These are phyloP conservation scores for Filobasidium floriforme DNA, from an alignment of 768 basidiomycete species.

Conservation along the genomic window DNA sequence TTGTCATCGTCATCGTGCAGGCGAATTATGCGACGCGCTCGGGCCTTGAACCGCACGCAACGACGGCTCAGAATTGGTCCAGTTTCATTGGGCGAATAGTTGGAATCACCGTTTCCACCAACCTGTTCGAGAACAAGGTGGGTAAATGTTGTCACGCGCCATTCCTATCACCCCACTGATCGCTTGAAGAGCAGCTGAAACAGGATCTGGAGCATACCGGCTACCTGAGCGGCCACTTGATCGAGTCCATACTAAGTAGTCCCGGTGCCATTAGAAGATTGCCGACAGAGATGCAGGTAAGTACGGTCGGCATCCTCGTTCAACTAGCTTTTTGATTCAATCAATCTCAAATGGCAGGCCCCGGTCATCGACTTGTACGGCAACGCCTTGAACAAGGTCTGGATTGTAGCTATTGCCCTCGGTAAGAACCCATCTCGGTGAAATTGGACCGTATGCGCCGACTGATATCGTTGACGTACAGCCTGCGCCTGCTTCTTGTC, in stretches of 20 bases:
- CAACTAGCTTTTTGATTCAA: too few species aligned
- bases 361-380: neutral
- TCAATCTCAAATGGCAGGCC: neutral
- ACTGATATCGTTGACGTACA: neutral
- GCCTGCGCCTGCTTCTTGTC: slow-evolving; percentile 6
- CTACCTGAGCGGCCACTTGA: neutral
- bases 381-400: slow-evolving; percentile 1
- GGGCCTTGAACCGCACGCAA: slow-evolving; percentile 17
- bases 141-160: neutral
- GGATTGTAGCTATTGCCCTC: slow-evolving; percentile 6
- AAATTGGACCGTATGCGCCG: neutral
- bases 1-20: slow-evolving; percentile 27
- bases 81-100: slow-evolving; percentile 30
- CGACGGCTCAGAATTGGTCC: slow-evolving; percentile 8
- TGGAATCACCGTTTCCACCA: slow-evolving; percentile 31
- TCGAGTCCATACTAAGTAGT: neutral
- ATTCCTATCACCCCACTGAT: neutral
- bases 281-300: neutral
- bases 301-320: neutral
- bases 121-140: slow-evolving; percentile 35
- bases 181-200: slow-evolving; percentile 19
- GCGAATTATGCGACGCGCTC: slow-evolving; percentile 27
- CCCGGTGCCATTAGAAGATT: neutral
- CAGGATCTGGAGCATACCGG: slow-evolving; percentile 13
- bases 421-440: neutral